Evolutionary conservation across 2,329 filamentous ascomycete genomes (phyloP).

Genomic region (Penicillium decumbens): DNA sequence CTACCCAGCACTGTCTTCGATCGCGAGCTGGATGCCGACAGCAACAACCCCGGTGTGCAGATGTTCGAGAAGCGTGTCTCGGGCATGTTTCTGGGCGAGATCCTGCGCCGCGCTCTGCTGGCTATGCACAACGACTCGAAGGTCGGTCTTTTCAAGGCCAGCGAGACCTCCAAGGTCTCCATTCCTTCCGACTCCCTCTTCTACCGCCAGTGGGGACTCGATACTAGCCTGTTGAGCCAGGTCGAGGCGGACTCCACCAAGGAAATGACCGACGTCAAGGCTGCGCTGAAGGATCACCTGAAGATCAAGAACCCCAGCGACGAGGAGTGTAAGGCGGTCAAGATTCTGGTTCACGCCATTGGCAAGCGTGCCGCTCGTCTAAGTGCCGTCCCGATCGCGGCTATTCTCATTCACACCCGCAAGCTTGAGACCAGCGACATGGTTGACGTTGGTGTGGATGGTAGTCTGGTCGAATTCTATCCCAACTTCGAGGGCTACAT

Average conservation of each 20-base stretch:
- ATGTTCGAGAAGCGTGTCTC: constrained; percentile 99
- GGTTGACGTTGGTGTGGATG: constrained; percentile 90
- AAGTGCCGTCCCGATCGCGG: constrained; percentile 80
- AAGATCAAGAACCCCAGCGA: constrained; percentile 69
- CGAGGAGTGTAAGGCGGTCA: constrained; percentile 85
- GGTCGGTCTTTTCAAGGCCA: constrained; percentile 68
- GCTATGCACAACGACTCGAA: constrained; percentile 64
- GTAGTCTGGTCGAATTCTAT: constrained; percentile 91
- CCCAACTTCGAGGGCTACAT: constrained; percentile 87
- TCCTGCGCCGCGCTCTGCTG: constrained; percentile 72
- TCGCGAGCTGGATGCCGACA: constrained; percentile 67
- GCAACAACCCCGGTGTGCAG: constrained; percentile 87
- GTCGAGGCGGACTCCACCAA: constrained; percentile 74
- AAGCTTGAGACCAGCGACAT: constrained; percentile 65
- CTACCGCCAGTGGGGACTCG: constrained; percentile 79
- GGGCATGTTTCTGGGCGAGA: constrained; percentile 96
- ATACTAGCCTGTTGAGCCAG: constrained; percentile 83
- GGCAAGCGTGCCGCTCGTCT: constrained; percentile 84
- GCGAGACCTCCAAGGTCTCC: constrained; percentile 68
- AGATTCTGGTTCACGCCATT: constrained; percentile 74
- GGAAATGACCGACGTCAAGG: constrained; percentile 67
- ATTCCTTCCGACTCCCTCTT: constrained; percentile 64
- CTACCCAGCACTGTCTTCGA: constrained; percentile 85
- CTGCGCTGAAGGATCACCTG: constrained; percentile 71
- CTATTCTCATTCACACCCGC: constrained; percentile 74